These are phyloP conservation scores for Chenopodium album DNA, from an alignment of 148 eudicot genomes.

Conservation along the genomic window DNA sequence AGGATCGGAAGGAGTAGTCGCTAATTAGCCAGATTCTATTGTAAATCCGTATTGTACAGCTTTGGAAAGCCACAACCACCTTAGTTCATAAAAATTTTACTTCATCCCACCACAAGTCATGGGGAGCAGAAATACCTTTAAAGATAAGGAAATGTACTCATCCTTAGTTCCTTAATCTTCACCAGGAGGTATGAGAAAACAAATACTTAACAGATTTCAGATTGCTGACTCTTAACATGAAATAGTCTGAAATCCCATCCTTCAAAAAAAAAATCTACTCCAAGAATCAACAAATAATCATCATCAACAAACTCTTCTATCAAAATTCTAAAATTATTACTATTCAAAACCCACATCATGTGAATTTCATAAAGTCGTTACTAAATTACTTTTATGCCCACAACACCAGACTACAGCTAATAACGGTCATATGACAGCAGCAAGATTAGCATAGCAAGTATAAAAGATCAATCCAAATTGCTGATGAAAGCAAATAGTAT, in stretches of 20 bases:
- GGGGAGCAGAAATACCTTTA: too few relatives aligned
- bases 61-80: too few relatives aligned
- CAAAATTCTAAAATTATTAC: not conserved
- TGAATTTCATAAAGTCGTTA: not conserved
- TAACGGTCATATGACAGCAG: not conserved
- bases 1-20: too few relatives aligned
- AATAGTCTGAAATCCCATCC: conserved; percentile 1
- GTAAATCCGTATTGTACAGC: too few relatives aligned
- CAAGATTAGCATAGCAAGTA: not conserved
- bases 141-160: not conserved
- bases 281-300: not conserved
- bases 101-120: too few relatives aligned
- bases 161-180: not conserved
- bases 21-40: too few relatives aligned
- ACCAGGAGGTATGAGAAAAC: not conserved
- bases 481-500: not conserved
- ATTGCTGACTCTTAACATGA: not conserved
- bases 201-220: not conserved
- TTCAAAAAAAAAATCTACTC: not conserved
- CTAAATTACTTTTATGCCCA: not conserved
- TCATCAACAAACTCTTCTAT: not conserved
- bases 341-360: not conserved
- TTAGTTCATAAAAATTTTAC: too few relatives aligned
- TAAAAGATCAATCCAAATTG: not conserved
- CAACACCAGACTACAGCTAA: not conserved